These are phyloP conservation scores for Tylopilus sp. DNA, from an alignment of 1,284 basidiomycete genomes.

Conservation along the genomic window DNA sequence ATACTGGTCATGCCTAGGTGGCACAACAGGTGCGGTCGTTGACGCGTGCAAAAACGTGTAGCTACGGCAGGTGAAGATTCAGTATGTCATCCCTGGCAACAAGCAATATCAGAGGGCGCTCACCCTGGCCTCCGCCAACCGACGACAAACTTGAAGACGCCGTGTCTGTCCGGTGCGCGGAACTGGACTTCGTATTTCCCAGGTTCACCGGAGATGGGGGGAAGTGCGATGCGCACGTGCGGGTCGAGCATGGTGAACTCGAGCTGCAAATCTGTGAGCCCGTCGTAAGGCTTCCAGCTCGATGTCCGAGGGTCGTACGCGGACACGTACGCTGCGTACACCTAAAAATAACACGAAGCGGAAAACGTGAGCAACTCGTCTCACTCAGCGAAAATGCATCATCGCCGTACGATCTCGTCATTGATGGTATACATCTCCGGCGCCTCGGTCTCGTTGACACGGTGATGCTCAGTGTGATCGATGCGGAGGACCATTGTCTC, in stretches of 20 bases:
- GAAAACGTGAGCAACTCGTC: slow-evolving; percentile 4
- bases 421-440: slow-evolving; percentile 80
- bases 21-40: slow-evolving; percentile 84
- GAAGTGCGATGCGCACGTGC: slow-evolving; percentile 76
- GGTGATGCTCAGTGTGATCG: slow-evolving; percentile 71
- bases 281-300: slow-evolving; percentile 71
- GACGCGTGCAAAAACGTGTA: slow-evolving; percentile 70
- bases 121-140: slow-evolving; percentile 87
- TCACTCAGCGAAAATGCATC: background rate
- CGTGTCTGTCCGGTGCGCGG: slow-evolving; percentile 90
- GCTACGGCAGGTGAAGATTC: slow-evolving; percentile 36
- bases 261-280: slow-evolving; percentile 77
- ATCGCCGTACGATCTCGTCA: slow-evolving; percentile 68
- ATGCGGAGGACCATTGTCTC: slow-evolving; percentile 81
- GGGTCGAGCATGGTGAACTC: slow-evolving; percentile 99
- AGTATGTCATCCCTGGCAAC: background rate
- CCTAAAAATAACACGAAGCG: slow-evolving; percentile 42
- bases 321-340: slow-evolving; percentile 71
- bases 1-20: slow-evolving; percentile 92
- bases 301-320: slow-evolving; percentile 53
- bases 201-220: slow-evolving; percentile 48
- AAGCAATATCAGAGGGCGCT: slow-evolving; percentile 23
- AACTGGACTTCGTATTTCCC: slow-evolving; percentile 78
- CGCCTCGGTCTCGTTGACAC: slow-evolving; percentile 56
- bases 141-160: slow-evolving; percentile 95